Evolutionary conservation across 768 basidiomycete species (phyloP).

Genomic region (Amanita phalloides): DNA sequence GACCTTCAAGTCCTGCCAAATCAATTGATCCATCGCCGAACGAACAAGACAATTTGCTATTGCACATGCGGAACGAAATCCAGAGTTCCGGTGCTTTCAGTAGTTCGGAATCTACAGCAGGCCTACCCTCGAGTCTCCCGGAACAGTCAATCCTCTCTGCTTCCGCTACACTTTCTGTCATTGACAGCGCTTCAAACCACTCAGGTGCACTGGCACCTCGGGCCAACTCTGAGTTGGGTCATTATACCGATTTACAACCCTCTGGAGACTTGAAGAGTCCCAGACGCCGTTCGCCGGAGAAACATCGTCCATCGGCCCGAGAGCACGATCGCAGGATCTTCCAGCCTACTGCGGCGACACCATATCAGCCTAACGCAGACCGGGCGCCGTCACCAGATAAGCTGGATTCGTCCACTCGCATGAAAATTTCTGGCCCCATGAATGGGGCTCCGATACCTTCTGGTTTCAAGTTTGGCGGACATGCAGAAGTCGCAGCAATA

Average conservation of each 20-base stretch:
- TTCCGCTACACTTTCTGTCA: constrained; percentile 24
- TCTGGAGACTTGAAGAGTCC: constrained; percentile 19
- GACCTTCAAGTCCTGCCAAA: constrained; percentile 45
- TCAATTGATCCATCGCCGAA: constrained; percentile 38
- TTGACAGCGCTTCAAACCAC: constrained; percentile 12
- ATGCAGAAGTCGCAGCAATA: constrained; percentile 30
- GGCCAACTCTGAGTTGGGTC: constrained; percentile 74
- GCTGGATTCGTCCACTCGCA: constrained; percentile 46
- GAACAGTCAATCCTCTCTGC: constrained; percentile 56
- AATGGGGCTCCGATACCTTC: constrained; percentile 77
- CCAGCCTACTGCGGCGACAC: constrained; percentile 44
- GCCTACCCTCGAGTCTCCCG: constrained; percentile 38
- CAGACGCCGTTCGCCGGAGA: constrained; percentile 41
- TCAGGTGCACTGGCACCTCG: constrained; percentile 35
- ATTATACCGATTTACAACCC: constrained; percentile 59
- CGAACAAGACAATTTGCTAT: constrained; percentile 20
- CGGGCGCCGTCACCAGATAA: constrained; percentile 42
- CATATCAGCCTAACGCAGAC: constrained; percentile 40
- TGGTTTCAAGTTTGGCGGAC: constrained; percentile 84
- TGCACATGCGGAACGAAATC: constrained; percentile 20
- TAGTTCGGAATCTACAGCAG: constrained; percentile 30
- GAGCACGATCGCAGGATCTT: constrained; percentile 53
- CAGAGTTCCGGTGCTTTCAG: constrained; percentile 26
- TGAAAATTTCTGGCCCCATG: constrained; percentile 85
- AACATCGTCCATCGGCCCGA: constrained; percentile 35